Conservation (phyloP, 805 yeast genomes). For the Wickerhamomyces bisporus region DNA sequence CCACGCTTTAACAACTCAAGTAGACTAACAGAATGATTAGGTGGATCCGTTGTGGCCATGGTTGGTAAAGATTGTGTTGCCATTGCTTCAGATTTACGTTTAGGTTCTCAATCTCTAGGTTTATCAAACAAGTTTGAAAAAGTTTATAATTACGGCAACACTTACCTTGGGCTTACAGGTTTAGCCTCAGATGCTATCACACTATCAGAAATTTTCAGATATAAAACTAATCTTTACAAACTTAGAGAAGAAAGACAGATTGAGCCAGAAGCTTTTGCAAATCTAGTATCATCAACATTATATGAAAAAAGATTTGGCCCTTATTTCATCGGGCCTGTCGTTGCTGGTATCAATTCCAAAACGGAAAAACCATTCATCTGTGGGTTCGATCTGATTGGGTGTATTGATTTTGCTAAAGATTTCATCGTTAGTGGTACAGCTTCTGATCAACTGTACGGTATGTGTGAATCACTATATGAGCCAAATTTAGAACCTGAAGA, state of each 20-base stretch:
- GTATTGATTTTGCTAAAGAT: slow-evolving; percentile 92
- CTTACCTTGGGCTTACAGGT: slow-evolving; percentile 89
- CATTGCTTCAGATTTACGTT: slow-evolving; percentile 89
- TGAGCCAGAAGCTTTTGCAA: slow-evolving; percentile 92
- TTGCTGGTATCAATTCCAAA: slow-evolving; percentile 87
- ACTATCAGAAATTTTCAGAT: slow-evolving; percentile 65
- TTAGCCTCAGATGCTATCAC: slow-evolving; percentile 92
- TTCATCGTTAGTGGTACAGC: slow-evolving; percentile 96
- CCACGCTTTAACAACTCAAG: too few relatives aligned
- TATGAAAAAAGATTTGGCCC: slow-evolving; percentile 95
- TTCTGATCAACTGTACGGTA: slow-evolving; percentile 93
- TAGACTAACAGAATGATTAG: slow-evolving; percentile 30
- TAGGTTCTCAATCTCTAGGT: slow-evolving; percentile 92
- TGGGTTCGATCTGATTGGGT: slow-evolving; percentile 94
- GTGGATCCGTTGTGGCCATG: slow-evolving; percentile 99
- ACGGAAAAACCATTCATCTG: slow-evolving; percentile 85
- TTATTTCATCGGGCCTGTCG: slow-evolving; percentile 93
- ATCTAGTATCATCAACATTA: slow-evolving; percentile 82
- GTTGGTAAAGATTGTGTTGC: slow-evolving; percentile 98
- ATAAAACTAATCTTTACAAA: slow-evolving; percentile 83
- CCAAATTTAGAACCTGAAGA: slow-evolving; percentile 93
- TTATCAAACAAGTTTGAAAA: slow-evolving; percentile 91
- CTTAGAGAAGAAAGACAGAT: slow-evolving; percentile 86
- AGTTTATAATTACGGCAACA: slow-evolving; percentile 79
- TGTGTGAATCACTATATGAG: slow-evolving; percentile 96